These are phyloP conservation scores for Microbotryum silenes-acaulis DNA, from an alignment of 1,284 basidiomycete genomes.

Conservation along the genomic window DNA sequence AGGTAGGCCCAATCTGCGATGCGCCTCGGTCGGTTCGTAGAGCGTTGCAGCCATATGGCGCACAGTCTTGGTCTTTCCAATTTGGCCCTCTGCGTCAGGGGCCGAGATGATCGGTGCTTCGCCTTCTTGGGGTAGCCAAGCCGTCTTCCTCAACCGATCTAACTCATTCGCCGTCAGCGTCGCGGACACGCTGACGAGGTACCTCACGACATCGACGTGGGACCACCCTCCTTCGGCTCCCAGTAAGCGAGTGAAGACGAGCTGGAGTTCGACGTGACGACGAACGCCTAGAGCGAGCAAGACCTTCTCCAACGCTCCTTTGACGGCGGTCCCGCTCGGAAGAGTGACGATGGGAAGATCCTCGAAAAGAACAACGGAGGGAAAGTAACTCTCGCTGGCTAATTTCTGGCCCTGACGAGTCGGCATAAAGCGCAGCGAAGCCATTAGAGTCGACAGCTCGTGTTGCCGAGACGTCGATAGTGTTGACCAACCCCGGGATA, in stretches of 20 bases:
- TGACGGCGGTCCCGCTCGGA: constrained; percentile 59
- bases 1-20: constrained; percentile 68
- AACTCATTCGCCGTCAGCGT: constrained; percentile 62
- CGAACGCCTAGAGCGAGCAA: constrained; percentile 73
- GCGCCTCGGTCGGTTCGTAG: constrained; percentile 55
- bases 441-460: constrained; percentile 55
- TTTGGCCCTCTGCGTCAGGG: constrained; percentile 34
- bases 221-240: constrained; percentile 43
- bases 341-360: constrained; percentile 64
- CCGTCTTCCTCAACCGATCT: constrained; percentile 65
- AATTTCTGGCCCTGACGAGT: constrained; percentile 48
- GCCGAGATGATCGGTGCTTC: constrained; percentile 31
- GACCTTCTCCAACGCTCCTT: constrained; percentile 68
- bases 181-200: constrained; percentile 45
- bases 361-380: constrained; percentile 76
- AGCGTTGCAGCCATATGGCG: constrained; percentile 60
- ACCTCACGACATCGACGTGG: constrained; percentile 41
- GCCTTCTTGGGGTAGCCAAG: constrained; percentile 67
- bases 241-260: constrained; percentile 44
- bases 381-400: constrained; percentile 68
- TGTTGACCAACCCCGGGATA: constrained; percentile 70
- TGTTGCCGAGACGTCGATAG: constrained; percentile 54
- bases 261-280: constrained; percentile 67
- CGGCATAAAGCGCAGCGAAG: constrained; percentile 59
- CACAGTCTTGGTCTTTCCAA: constrained; percentile 37